These are phyloP conservation scores for Boletus insuetus DNA, from an alignment of 768 basidiomycete species.

Conservation along the genomic window DNA sequence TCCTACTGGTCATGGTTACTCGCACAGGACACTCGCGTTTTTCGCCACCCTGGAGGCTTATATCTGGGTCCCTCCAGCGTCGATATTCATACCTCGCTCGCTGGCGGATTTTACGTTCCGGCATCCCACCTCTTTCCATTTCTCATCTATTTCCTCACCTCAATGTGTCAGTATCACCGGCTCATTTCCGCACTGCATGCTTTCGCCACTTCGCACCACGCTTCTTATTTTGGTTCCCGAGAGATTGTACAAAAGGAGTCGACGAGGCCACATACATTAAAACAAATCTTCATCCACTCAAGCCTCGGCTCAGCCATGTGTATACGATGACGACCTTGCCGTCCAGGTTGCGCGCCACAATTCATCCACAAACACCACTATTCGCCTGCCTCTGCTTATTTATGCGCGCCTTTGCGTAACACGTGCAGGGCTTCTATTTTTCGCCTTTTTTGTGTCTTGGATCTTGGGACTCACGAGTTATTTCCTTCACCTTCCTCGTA, in stretches of 20 bases:
- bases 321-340: constrained; percentile 27
- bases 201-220: constrained; percentile 40
- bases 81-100: constrained; percentile 49
- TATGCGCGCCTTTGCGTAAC: constrained; percentile 27
- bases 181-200: constrained; percentile 38
- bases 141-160: constrained; percentile 28
- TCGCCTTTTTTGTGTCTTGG: constrained; percentile 37
- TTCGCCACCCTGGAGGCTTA: constrained; percentile 19
- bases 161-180: constrained; percentile 44
- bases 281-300: constrained; percentile 18
- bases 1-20: constrained; percentile 35
- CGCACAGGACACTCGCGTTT: constrained; percentile 37
- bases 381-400: constrained; percentile 31
- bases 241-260: constrained; percentile 37
- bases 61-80: constrained; percentile 33
- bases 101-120: constrained; percentile 26
- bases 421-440: constrained; percentile 29
- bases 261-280: constrained; percentile 32
- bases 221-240: constrained; percentile 33
- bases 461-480: constrained; percentile 36
- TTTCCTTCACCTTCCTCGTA: constrained; percentile 14
- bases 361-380: constrained; percentile 19
- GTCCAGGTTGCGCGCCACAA: constrained; percentile 26
- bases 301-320: constrained; percentile 32
- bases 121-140: constrained; percentile 22